These are phyloP conservation scores for Neurospora discreta DNA, from an alignment of 495 filamentous ascomycete genomes.

Conservation along the genomic window DNA sequence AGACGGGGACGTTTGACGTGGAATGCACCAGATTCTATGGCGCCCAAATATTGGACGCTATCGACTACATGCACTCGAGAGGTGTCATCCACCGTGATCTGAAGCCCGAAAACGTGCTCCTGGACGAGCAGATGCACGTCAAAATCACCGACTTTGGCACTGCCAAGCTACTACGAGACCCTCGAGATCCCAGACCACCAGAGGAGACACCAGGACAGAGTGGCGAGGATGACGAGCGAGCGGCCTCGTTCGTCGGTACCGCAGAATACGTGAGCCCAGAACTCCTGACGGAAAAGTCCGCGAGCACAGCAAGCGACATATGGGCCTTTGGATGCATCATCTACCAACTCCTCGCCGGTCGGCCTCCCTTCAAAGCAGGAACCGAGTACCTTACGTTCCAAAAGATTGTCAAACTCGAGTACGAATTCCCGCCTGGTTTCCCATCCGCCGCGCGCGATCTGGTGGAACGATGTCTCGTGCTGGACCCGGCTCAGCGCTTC, in stretches of 20 bases:
- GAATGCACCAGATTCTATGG: constrained; percentile 94
- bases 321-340: constrained; percentile 99
- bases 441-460: constrained; percentile 81
- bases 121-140: constrained; percentile 92
- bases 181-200: constrained; percentile 41
- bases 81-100: constrained; percentile 96
- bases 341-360: constrained; percentile 85
- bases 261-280: constrained; percentile 98
- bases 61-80: constrained; percentile 95
- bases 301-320: constrained; percentile 93
- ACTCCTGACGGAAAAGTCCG: constrained; percentile 86
- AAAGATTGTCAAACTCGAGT: constrained; percentile 90
- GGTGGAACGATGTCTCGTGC: constrained; percentile 81
- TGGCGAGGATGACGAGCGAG: constrained; percentile 54
- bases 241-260: constrained; percentile 93
- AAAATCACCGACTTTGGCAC: constrained; percentile 99
- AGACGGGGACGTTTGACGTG: constrained; percentile 85
- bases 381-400: constrained; percentile 98
- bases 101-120: constrained; percentile 93
- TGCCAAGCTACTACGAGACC: constrained; percentile 75
- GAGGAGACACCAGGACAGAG: constrained; percentile 40
- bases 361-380: constrained; percentile 94
- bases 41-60: constrained; percentile 90
- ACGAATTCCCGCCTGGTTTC: constrained; percentile 87
- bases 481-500: constrained; percentile 79